Conservation (phyloP, 768 basidiomycete species). For the Dentipellis sp. region DNA sequence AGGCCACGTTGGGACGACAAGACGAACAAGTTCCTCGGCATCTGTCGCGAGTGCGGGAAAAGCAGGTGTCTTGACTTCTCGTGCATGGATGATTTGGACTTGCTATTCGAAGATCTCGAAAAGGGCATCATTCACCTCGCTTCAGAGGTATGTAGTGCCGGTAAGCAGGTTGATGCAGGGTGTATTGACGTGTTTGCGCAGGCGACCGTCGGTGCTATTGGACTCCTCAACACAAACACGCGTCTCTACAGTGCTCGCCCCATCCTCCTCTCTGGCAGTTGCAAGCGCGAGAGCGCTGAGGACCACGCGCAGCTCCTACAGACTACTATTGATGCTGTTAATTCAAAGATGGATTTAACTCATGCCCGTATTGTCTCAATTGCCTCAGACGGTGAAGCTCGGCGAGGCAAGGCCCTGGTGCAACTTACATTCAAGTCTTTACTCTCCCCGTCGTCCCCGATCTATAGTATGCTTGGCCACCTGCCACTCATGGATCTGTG, state of each 20-base stretch:
- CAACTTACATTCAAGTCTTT: not conserved
- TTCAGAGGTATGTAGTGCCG: not conserved
- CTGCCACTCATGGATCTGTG: too few species aligned
- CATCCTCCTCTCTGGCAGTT: not conserved
- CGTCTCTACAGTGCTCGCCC: slow-evolving; percentile 1
- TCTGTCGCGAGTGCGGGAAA: not conserved
- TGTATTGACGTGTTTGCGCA: not conserved
- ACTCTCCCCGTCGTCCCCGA: not conserved
- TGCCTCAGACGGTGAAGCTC: not conserved
- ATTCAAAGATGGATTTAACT: not conserved
- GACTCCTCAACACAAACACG: not conserved
- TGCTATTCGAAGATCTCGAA: not conserved
- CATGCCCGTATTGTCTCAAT: not conserved
- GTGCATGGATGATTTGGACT: not conserved
- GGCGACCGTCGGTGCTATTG: slow-evolving; percentile 3
- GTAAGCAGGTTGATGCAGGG: too few species aligned
- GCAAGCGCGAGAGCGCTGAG: not conserved
- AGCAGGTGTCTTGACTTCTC: not conserved
- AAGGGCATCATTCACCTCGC: not conserved
- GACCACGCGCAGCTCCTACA: not conserved
- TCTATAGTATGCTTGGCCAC: too few species aligned
- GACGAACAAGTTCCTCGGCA: slow-evolving; percentile 1
- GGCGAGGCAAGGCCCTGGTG: not conserved
- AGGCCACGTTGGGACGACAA: not conserved
- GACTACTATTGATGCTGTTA: not conserved